Conservation (phyloP, 768 basidiomycete species). For the Psilocybe tampanensis region DNA sequence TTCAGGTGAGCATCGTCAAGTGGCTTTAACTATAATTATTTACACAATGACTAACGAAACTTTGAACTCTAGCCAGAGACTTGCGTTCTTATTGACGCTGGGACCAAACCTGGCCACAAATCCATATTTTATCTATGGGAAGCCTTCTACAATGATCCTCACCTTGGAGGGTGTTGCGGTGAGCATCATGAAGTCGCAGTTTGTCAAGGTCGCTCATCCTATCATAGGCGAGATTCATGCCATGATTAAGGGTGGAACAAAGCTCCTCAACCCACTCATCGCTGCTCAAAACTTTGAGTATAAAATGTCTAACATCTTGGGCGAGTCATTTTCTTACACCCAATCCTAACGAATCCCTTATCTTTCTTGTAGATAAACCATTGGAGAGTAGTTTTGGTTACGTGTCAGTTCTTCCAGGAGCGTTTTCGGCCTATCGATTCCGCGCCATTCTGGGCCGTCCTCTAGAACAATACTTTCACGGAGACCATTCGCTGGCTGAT, state of each 20-base stretch:
- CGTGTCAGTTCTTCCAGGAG: conserved; percentile 93
- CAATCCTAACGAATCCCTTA: background rate
- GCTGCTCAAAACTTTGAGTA: conserved; percentile 98
- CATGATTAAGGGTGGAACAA: conserved; percentile 92
- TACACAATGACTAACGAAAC: background rate
- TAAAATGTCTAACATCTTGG: conserved; percentile 97
- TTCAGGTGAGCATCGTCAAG: conserved; percentile 53
- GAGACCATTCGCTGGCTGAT: conserved; percentile 88
- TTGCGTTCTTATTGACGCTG: conserved; percentile 92
- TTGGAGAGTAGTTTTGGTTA: conserved; percentile 96
- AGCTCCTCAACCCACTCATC: conserved; percentile 88
- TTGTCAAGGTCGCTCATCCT: background rate
- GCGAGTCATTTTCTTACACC: conserved; percentile 34
- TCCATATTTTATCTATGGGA: conserved; percentile 97
- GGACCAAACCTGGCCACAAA: conserved; percentile 96
- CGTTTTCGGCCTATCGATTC: conserved; percentile 96
- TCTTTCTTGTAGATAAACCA: conserved; percentile 71
- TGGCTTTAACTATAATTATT: background rate
- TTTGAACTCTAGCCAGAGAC: conserved; percentile 70
- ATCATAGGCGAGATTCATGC: conserved; percentile 80
- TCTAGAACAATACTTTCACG: conserved; percentile 84
- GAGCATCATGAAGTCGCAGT: conserved; percentile 10
- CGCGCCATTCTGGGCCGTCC: conserved; percentile 90
- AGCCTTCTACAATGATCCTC: conserved; percentile 78
- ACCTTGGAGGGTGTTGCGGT: conserved; percentile 89